These are phyloP conservation scores for Acanthamoeba lugdunensis DNA, from an alignment of 208 protist genomes.

Conservation along the genomic window DNA sequence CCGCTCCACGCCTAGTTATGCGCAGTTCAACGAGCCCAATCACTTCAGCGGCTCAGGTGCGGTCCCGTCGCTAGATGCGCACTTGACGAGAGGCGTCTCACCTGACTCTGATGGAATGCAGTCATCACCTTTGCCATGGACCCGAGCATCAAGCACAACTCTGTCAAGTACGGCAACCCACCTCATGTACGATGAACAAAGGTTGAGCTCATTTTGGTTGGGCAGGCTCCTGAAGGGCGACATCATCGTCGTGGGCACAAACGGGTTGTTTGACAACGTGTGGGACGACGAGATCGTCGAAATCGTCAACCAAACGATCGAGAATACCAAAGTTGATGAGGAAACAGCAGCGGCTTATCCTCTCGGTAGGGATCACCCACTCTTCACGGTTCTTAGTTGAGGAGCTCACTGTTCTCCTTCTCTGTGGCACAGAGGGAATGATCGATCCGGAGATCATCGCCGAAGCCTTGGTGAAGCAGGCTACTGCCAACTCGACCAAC, in stretches of 20 bases:
- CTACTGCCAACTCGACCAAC: neutral
- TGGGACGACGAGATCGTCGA: constrained; percentile 57
- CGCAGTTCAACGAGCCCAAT: constrained; percentile 35
- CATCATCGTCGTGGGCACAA: constrained; percentile 20
- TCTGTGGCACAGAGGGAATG: constrained; percentile 20
- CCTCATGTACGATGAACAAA: neutral
- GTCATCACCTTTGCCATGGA: constrained; percentile 26
- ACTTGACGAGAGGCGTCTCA: neutral
- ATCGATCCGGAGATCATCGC: constrained; percentile 28
- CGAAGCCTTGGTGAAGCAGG: constrained; percentile 16
- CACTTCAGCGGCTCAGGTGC: constrained; percentile 17
- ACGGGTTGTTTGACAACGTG: constrained; percentile 66
- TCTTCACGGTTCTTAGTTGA: neutral
- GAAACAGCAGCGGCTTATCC: neutral
- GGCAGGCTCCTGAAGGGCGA: constrained; percentile 16
- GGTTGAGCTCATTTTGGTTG: neutral
- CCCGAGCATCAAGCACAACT: constrained; percentile 48
- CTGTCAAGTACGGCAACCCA: neutral
- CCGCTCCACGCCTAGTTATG: constrained; percentile 35
- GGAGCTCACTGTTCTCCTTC: neutral
- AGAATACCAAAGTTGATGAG: neutral
- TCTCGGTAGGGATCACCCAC: neutral
- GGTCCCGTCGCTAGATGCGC: too few species aligned
- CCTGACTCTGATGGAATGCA: neutral
- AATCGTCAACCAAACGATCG: constrained; percentile 26